Evolutionary conservation across 805 yeast genomes (phyloP), one percentile per base, ranked within the genome.

Genomic region (Suhomyces tanzawaensis): DNA sequence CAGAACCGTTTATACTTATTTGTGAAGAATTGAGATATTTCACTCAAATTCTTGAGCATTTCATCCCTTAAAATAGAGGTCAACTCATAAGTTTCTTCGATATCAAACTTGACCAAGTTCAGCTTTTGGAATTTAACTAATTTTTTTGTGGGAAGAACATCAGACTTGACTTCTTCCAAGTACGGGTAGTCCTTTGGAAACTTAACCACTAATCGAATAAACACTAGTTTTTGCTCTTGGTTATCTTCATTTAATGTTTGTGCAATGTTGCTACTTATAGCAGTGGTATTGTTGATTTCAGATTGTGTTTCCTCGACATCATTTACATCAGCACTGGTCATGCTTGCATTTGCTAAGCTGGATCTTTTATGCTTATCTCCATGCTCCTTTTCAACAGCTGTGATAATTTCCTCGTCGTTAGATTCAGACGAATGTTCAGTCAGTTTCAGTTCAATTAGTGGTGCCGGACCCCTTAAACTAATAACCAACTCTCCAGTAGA

Each of bases 61-160:
- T 74, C 80, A 17, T 65, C 64, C 19, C 76, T 65, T 17, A 74
- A 71, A 0, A 64, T 71, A 1, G 69, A 55, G 0, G 74, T 64
- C 22, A 88, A 53, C 28, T 85, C 91, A 37, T 82, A 82, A 26
- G 87, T 87, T 42, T 85, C 91, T 55, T 91, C 97, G 26, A 91
- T 76, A 13, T 66, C 69, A 47, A 85, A 83, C 11, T 57, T 57
- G 7, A 68, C 52, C 22, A 42, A 38, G 34, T 56, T 55, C 4
- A 46, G 45, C 30, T 53, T 59, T 21, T 51, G 55, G 4, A 46
- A 42, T 33, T 46, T 49, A 12, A 36, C 46, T 7, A 51, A 33
- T 30, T 44, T 49, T 27, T 52, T 53, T 3, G 46, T 23, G 12
- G 9, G 33, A 4, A 38, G 29, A 11, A 33, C 25, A 2, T 46